Percentiles rank a stretch among this genome's conserved stretches.
Evolutionary conservation across 176 grass and related monocot species (phyloP).

Genomic region (Hordeum vulgare): MorexV3_pseudomolecules_assembly NC_058521.1:577238024-577238523

Average conservation of each 20-base stretch:
- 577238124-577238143: constrained; percentile 6
- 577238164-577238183: neutral
- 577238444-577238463: constrained; percentile 57
- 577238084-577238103: constrained; percentile 57
- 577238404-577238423: constrained; percentile 33
- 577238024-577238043: constrained; percentile 53
- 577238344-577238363: constrained; percentile 3
- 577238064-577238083: constrained; percentile 70
- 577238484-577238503: constrained; percentile 58
- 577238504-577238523: constrained; percentile 42
- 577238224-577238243: constrained; percentile 14
- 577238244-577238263: constrained; percentile 4
- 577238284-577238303: constrained; percentile 28
- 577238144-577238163: neutral
- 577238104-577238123: constrained; percentile 38
- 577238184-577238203: neutral
- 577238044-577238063: constrained; percentile 80
- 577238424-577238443: constrained; percentile 36
- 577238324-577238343: neutral
- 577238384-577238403: constrained; percentile 28
- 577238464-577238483: constrained; percentile 98
- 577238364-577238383: constrained; percentile 2
- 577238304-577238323: neutral
- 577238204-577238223: constrained; percentile 12
- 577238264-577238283: constrained; percentile 21